Percentiles rank a stretch among this genome's conserved stretches.
phyloP scores from a whole-genome alignment of 163 green algal species.

The Picocystis sp. region DNA sequence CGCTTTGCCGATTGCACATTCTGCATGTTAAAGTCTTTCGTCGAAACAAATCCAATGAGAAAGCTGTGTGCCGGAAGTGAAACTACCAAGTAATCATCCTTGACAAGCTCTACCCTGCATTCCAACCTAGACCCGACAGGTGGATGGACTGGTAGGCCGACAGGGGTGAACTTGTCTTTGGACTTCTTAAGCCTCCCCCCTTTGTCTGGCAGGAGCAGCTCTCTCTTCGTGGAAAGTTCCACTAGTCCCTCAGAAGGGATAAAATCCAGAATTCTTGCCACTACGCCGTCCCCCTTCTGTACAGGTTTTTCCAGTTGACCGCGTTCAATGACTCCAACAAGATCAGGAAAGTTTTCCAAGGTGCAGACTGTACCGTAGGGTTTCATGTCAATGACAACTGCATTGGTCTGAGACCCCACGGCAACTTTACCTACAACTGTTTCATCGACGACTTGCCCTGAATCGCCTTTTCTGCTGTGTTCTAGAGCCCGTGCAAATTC shows the following conservation, averaged over 20 bases:
- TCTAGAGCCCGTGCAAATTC: neutral
- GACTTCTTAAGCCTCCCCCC: neutral
- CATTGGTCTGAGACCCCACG: neutral
- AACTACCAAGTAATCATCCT: constrained; percentile 37
- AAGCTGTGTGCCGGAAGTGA: constrained; percentile 17
- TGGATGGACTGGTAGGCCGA: constrained; percentile 13
- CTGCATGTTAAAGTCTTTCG: constrained; percentile 19
- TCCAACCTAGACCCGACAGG: constrained; percentile 9
- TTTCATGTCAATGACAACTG: constrained; percentile 5
- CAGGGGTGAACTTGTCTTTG: constrained; percentile 1
- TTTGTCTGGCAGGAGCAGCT: constrained; percentile 2
- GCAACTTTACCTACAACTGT: neutral
- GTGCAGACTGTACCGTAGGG: constrained; percentile 49
- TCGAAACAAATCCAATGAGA: constrained; percentile 20
- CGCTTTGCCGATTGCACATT: constrained; percentile 10
- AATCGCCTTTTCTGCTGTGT: too few species aligned
- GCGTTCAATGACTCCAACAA: constrained; percentile 22
- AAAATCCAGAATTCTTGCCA: constrained; percentile 50
- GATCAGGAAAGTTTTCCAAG: constrained; percentile 27
- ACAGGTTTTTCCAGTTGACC: constrained; percentile 10
- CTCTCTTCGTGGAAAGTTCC: constrained; percentile 21
- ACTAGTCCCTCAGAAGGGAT: constrained; percentile 43
- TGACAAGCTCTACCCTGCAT: constrained; percentile 31
- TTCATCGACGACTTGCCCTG: too few species aligned
- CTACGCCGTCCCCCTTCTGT: constrained; percentile 17